Percentiles rank a stretch among this genome's conserved stretches.
These are phyloP conservation scores for Aspergillus fijiensis DNA, from an alignment of 2,329 filamentous ascomycete species.

Conservation along the genomic window DNA sequence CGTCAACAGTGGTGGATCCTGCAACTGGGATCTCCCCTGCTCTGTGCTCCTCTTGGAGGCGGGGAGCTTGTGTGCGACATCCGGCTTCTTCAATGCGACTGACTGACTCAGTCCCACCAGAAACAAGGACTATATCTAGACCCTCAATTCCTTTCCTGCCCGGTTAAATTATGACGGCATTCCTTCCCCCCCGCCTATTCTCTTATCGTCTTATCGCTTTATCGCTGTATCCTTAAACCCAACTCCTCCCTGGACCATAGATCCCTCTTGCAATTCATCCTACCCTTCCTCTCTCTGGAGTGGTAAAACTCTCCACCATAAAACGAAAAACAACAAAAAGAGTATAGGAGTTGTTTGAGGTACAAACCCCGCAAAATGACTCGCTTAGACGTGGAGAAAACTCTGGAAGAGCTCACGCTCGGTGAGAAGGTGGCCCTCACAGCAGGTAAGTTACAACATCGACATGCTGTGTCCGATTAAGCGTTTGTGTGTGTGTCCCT, in stretches of 20 bases:
- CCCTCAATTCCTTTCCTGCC: constrained; percentile 4
- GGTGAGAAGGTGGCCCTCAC: constrained; percentile 57
- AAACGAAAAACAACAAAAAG: background rate
- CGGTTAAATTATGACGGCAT: background rate
- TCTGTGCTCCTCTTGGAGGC: background rate
- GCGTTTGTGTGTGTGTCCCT: background rate
- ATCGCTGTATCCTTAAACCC: background rate
- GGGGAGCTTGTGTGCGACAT: background rate
- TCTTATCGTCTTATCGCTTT: background rate
- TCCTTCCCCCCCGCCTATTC: background rate
- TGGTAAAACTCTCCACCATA: too few species aligned
- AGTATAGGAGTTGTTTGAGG: background rate
- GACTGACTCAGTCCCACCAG: background rate
- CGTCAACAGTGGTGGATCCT: background rate
- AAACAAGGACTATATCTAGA: constrained; percentile 13
- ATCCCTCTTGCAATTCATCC: background rate
- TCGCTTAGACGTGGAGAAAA: constrained; percentile 46
- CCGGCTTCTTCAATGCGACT: background rate
- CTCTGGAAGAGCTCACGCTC: constrained; percentile 53
- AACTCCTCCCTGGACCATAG: background rate
- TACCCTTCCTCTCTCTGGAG: background rate
- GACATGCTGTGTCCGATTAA: background rate
- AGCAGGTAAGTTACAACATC: constrained; percentile 29
- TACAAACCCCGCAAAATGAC: constrained; percentile 26
- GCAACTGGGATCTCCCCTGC: background rate